Base-by-base conservation (phyloP, 78 protist species). In the Pigoraptor vietnamica region DNA sequence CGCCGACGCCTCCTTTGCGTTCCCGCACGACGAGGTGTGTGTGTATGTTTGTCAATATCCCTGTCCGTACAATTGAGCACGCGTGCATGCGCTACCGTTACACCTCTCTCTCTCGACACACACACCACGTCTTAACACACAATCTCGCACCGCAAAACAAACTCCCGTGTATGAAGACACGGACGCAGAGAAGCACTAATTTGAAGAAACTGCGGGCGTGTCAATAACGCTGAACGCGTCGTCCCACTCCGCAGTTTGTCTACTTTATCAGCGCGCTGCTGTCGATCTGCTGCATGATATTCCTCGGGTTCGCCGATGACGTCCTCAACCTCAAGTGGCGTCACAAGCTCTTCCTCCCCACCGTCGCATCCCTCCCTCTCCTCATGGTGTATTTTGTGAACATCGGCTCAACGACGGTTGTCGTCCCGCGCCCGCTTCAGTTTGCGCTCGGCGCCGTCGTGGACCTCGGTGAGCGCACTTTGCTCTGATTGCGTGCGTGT, bases 271-370 rank as follows among this genome's bases (percentile, higher is more conserved):
- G 98, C 14, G 98, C 97, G 19, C 91, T 98, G 34, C 84, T 95
- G 24, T 87, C 96, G 9, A 96, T 97, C 92, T 89, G 95, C 40
- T 94, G 96, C 89, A 98, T 96, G 98, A 83, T 95, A 37, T 93
- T 99, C 83, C 94, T 98, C n/a, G 99, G 99, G 89, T 99, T 99
- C 48, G 98, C 97, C 10, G 99, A 99, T 93, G 99, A 99, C 81
- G 99, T 99, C 32, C 95, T 99, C 21, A 97, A 98, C 86, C 94
- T 99, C 23, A 67, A 96, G 0, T 98, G 98, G 98, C 37, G 93
- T 39, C 92, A 95, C 93, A 99, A 99, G 90, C 90, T 99, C 23
- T 24, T 94, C 23, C 92, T 98, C 29, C 96, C 99, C 23, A 40
- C 96, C 87, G n/a, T 97, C 14, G 98, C 99, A 23, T 34, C 99